Evolutionary conservation across 768 basidiomycete genomes (phyloP).

Genomic region (Lanmaoa pseudosensibilis): DNA sequence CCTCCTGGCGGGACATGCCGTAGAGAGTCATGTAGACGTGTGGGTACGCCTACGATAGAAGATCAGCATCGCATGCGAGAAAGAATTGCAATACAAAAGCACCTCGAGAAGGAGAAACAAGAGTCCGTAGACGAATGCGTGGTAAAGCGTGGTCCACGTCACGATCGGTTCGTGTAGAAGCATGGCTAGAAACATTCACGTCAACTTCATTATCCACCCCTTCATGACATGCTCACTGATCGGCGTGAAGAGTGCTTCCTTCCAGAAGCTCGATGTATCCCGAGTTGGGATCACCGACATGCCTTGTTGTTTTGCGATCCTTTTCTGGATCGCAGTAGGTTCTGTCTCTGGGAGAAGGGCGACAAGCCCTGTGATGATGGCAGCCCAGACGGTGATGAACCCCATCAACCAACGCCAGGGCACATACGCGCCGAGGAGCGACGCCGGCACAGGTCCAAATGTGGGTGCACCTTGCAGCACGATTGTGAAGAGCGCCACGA

Average conservation of each 20-base stretch:
- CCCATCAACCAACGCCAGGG: conserved; percentile 31
- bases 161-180: conserved; percentile 28
- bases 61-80: neutral
- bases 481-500: conserved; percentile 32
- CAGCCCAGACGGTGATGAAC: conserved; percentile 26
- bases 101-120: conserved; percentile 33
- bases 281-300: neutral
- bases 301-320: conserved; percentile 11
- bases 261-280: conserved; percentile 18
- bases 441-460: conserved; percentile 28
- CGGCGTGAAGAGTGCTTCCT: conserved; percentile 23
- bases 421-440: conserved; percentile 19
- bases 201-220: neutral
- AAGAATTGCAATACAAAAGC: neutral
- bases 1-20: conserved; percentile 25
- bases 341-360: conserved; percentile 29
- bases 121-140: conserved; percentile 30
- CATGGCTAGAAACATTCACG: conserved; percentile 17
- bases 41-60: conserved; percentile 20
- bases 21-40: conserved; percentile 22
- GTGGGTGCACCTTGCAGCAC: conserved; percentile 33
- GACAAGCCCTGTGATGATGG: conserved; percentile 15
- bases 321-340: conserved; percentile 20
- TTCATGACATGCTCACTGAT: conserved; percentile 22
- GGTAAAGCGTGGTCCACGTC: conserved; percentile 28